Conservation (phyloP, 495 filamentous ascomycete genomes). For the Daldinia childiae region DNA sequence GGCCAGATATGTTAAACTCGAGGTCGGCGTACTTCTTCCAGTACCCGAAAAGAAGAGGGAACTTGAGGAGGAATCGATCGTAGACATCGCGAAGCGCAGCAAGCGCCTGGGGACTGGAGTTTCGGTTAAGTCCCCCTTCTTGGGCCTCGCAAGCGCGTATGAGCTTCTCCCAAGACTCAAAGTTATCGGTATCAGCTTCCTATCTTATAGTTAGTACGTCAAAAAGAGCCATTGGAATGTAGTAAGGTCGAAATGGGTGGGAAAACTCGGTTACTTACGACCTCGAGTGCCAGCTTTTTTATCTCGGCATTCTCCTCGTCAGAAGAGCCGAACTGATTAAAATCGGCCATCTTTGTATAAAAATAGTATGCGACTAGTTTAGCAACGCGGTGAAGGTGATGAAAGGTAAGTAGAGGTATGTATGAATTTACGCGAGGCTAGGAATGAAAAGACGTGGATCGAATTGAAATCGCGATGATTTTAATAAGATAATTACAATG, state of each 20-base stretch:
- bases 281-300: conserved; percentile 76
- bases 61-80: conserved; percentile 93
- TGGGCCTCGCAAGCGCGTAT: conserved; percentile 82
- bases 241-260: neutral
- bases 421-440: conserved; percentile 30
- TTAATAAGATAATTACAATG: conserved; percentile 10
- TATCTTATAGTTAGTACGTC: conserved; percentile 39
- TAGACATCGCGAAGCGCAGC: conserved; percentile 83
- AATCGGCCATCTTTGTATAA: conserved; percentile 53
- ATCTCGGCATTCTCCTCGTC: conserved; percentile 90
- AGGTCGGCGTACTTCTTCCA: conserved; percentile 99
- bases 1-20: conserved; percentile 95
- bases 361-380: conserved; percentile 10
- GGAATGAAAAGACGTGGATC: conserved; percentile 3
- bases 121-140: conserved; percentile 93
- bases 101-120: conserved; percentile 94
- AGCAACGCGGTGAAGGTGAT: conserved; percentile 7
- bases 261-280: conserved; percentile 65
- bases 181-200: conserved; percentile 86
- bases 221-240: conserved; percentile 9
- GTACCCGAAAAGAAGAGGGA: conserved; percentile 95
- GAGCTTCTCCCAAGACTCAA: conserved; percentile 94
- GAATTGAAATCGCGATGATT: conserved; percentile 9
- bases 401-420: neutral
- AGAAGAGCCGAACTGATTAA: conserved; percentile 71